Evolutionary conservation across 2,329 filamentous ascomycete species (phyloP), one percentile per base, ranked within the genome.

Genomic region (Neofusicoccum sp.): DNA sequence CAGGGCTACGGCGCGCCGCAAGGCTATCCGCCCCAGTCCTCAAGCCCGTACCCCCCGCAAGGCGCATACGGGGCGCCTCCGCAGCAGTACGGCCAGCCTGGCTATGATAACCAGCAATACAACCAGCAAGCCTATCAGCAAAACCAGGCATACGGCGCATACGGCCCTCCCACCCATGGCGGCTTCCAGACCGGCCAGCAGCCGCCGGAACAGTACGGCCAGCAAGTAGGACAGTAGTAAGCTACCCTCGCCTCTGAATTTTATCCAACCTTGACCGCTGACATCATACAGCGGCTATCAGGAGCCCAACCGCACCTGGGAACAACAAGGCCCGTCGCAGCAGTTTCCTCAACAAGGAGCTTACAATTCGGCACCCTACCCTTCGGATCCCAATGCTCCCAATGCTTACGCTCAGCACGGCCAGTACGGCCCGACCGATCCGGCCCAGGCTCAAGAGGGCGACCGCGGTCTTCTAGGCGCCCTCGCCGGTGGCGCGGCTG

Each of bases 391-490:
- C 67, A 74, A 63, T 64, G 67, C 44, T 65, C 68, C 45, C 63
- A 7, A 44, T 6, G 58, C 47, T 6, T 53, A 53, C 20, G 45
- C 28, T 8, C 58, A 60, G 30, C 31, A 16, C 9, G 31, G n/a
- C n/a, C 64, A 73, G 64, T 74, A 71, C 58, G 73, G 73, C 40
- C 63, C 73, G 4, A 73, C 71, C 33, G 68, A 69, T 30, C 75
- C 75, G 4, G 71, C 71, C 59, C 70, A 24, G 60, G 79, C 79
- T 38, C 77, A 75, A 49, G 81, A 83, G 51, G 82, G 79, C 51
- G 84, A 86, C 63, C 80, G 84, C 60, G 84, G 84, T 38, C 73
- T 86, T 4, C 79, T 82, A 66, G 82, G 84, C 48, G 80, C 83
- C 3, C 70, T 86, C 3, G 81, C 80, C 12, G 85, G 85, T 44